Evolutionary conservation across 805 yeast genomes (phyloP).

Genomic region (Candida manassasensis): DNA sequence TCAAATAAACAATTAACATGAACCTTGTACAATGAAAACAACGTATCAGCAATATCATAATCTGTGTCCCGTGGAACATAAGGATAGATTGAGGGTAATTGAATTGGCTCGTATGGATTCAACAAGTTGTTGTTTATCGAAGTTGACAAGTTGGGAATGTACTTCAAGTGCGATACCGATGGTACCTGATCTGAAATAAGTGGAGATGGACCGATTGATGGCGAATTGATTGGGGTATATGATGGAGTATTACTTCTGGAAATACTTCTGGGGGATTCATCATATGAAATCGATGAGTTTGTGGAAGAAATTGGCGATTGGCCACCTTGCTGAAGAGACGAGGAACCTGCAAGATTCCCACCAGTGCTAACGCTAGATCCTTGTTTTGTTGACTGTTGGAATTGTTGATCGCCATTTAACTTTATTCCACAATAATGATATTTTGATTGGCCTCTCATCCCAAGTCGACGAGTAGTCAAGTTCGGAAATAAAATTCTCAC

Average conservation of each 20-base stretch:
- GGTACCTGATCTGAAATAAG: slow-evolving; percentile 10
- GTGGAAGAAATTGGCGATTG: slow-evolving; percentile 11
- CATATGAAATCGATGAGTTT: slow-evolving; percentile 11
- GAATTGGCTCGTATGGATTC: slow-evolving; percentile 15
- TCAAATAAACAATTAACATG: slow-evolving; percentile 65
- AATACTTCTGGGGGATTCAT: slow-evolving; percentile 9
- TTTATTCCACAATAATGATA: slow-evolving; percentile 83
- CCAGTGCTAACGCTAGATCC: slow-evolving; percentile 4
- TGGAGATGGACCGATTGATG: slow-evolving; percentile 6
- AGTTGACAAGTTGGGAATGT: slow-evolving; percentile 26
- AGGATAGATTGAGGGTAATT: slow-evolving; percentile 37
- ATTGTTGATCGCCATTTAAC: slow-evolving; percentile 31
- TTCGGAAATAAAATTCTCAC: slow-evolving; percentile 62
- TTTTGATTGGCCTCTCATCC: slow-evolving; percentile 75
- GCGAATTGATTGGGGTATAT: slow-evolving; percentile 11
- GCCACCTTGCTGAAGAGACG: slow-evolving; percentile 4
- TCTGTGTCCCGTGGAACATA: slow-evolving; percentile 45
- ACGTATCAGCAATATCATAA: slow-evolving; percentile 54
- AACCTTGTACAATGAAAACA: slow-evolving; percentile 57
- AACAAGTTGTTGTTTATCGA: slow-evolving; percentile 16
- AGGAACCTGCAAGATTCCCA: slow-evolving; percentile 1
- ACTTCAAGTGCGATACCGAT: slow-evolving; percentile 18
- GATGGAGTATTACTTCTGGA: slow-evolving; percentile 11
- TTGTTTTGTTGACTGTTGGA: slow-evolving; percentile 13
- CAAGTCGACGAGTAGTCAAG: slow-evolving; percentile 71